Evolutionary conservation across 2,329 filamentous ascomycete genomes (phyloP).

Genomic region (Paecilomyces sp.): DNA sequence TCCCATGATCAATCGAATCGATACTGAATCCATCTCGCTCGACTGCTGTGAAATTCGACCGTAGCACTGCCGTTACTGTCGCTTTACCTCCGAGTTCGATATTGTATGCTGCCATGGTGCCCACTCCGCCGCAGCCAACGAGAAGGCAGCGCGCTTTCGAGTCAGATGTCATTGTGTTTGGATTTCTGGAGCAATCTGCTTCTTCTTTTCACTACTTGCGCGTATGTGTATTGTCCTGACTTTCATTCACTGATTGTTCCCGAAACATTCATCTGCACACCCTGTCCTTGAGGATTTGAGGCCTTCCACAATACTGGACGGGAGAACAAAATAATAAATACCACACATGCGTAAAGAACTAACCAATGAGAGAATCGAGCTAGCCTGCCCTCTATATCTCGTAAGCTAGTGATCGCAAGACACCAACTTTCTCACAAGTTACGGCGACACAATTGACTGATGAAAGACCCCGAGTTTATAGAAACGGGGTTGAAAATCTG

Average conservation of each 20-base stretch:
- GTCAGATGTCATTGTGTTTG: background rate
- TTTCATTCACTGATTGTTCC: background rate
- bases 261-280: too few relatives aligned
- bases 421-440: background rate
- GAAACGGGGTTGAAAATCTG: background rate
- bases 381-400: background rate
- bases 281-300: too few relatives aligned
- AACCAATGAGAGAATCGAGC: background rate
- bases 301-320: background rate
- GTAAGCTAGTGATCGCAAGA: background rate
- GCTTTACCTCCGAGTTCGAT: slow-evolving; percentile 46
- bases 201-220: background rate
- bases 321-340: background rate
- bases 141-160: slow-evolving; percentile 28
- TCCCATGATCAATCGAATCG: slow-evolving; percentile 49
- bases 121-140: slow-evolving; percentile 50
- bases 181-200: background rate
- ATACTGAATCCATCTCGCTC: slow-evolving; percentile 46
- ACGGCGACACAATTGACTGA: background rate
- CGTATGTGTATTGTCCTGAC: background rate
- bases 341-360: background rate
- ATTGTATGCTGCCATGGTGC: slow-evolving; percentile 50
- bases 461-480: background rate
- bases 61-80: slow-evolving; percentile 48
- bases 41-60: slow-evolving; percentile 50